Evolutionary conservation across 2,329 filamentous ascomycete species (phyloP).

Genomic region (Fonsecaea pugnacius): DNA sequence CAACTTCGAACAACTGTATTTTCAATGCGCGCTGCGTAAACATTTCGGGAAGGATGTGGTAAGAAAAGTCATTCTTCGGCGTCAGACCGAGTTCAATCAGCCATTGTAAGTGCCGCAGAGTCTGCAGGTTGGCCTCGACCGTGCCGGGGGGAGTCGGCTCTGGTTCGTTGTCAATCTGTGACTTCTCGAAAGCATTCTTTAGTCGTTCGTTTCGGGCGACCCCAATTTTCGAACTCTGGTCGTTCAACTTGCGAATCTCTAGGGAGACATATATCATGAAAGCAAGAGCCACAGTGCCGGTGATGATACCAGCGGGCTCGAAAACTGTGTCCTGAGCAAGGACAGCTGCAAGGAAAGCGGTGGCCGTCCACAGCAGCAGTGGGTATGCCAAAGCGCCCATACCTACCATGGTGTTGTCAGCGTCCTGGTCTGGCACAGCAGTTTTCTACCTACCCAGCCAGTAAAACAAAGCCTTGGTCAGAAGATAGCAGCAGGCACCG

Average conservation of each 20-base stretch:
- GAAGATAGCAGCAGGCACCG: too few species aligned
- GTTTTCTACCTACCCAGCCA: too few species aligned
- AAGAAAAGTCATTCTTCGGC: constrained; percentile 22
- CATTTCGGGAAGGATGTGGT: constrained; percentile 26
- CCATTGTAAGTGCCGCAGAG: neutral
- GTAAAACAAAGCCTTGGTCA: neutral
- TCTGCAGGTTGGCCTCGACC: neutral
- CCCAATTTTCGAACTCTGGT: neutral
- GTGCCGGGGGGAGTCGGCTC: neutral
- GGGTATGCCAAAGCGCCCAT: too few species aligned
- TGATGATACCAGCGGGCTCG: too few species aligned
- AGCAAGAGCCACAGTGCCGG: too few species aligned
- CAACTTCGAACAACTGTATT: constrained; percentile 23
- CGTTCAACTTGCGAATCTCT: too few species aligned
- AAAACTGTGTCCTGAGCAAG: too few species aligned
- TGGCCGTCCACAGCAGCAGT: too few species aligned
- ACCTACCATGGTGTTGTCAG: too few species aligned
- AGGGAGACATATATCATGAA: too few species aligned
- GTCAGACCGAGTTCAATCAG: constrained; percentile 19
- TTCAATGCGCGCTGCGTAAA: constrained; percentile 24
- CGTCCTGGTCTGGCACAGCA: too few species aligned
- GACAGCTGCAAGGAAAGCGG: too few species aligned
- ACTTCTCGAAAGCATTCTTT: constrained; percentile 9
- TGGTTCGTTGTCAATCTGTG: constrained; percentile 5
- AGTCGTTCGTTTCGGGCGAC: neutral